Evolutionary conservation across 495 filamentous ascomycete species (phyloP).

Genomic region (Neurospora sp.): DNA sequence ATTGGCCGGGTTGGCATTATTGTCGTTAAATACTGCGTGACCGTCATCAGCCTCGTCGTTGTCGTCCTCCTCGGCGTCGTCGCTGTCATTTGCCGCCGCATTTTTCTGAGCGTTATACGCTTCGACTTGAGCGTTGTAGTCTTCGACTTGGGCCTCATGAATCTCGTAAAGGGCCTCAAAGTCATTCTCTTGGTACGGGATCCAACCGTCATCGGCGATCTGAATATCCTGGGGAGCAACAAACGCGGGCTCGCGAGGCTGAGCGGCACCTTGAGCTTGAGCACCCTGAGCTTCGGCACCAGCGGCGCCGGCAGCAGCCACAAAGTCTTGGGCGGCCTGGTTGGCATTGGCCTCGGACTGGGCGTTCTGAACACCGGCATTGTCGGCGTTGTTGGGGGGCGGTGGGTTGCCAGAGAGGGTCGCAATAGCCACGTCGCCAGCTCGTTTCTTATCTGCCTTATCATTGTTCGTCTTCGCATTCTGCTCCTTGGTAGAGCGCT

Average conservation of each 20-base stretch:
- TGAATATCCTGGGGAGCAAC: rapidly evolving
- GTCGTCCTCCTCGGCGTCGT: neutral
- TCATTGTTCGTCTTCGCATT: neutral
- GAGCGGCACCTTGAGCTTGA: neutral
- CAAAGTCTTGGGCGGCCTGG: neutral
- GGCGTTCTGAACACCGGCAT: too few species aligned
- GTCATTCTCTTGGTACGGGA: neutral
- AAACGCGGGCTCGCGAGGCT: neutral
- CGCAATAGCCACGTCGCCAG: neutral
- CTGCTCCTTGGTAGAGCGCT: neutral
- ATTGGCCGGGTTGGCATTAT: too few species aligned
- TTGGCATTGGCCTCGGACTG: neutral
- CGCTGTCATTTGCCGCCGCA: neutral
- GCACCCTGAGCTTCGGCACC: neutral
- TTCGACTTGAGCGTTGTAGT: neutral
- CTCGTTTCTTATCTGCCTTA: neutral
- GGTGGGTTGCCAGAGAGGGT: neutral
- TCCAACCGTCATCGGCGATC: neutral
- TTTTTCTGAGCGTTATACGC: neutral
- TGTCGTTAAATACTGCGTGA: neutral
- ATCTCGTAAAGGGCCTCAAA: neutral
- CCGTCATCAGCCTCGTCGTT: neutral
- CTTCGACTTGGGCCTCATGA: neutral
- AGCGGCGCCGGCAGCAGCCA: neutral
- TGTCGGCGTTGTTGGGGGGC: too few species aligned